Evolutionary conservation across 805 yeast genomes (phyloP).

Genomic region (Wickerhamiella siamensis): DNA sequence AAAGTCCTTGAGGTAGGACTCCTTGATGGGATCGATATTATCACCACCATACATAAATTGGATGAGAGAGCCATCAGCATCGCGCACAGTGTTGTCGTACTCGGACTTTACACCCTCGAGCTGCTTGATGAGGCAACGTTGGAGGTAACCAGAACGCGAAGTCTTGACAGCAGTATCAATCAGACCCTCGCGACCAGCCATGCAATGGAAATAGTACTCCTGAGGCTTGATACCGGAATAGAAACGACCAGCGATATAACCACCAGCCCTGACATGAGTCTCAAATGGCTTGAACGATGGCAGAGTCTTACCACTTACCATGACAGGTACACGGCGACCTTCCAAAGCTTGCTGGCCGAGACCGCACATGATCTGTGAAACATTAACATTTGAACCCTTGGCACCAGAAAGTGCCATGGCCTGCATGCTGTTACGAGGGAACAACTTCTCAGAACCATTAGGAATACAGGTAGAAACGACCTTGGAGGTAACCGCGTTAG

Average conservation of each 20-base stretch:
- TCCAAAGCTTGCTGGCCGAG: slow-evolving; percentile 98
- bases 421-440: slow-evolving; percentile 96
- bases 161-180: slow-evolving; percentile 99
- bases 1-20: slow-evolving; percentile 86
- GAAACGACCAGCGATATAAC: slow-evolving; percentile 91
- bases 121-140: slow-evolving; percentile 95
- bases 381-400: slow-evolving; percentile 95
- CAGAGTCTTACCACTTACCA: slow-evolving; percentile 95
- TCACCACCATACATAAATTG: slow-evolving; percentile 98
- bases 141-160: slow-evolving; percentile 97
- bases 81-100: slow-evolving; percentile 91
- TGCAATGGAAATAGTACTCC: slow-evolving; percentile 98
- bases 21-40: slow-evolving; percentile 84
- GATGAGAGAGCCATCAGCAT: slow-evolving; percentile 82
- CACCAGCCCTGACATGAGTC: slow-evolving; percentile 97
- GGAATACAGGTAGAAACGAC: slow-evolving; percentile 94
- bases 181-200: slow-evolving; percentile 99
- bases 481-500: slow-evolving; percentile 80
- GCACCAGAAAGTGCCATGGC: slow-evolving; percentile 99
- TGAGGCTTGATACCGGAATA: slow-evolving; percentile 96
- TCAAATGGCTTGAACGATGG: slow-evolving; percentile 96
- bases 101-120: slow-evolving; percentile 91
- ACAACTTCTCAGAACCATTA: slow-evolving; percentile 84
- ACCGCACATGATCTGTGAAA: slow-evolving; percentile 98
- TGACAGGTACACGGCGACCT: slow-evolving; percentile 98